These are phyloP conservation scores for Cyberlindnera maritima DNA, from an alignment of 805 yeast species.

Conservation along the genomic window DNA sequence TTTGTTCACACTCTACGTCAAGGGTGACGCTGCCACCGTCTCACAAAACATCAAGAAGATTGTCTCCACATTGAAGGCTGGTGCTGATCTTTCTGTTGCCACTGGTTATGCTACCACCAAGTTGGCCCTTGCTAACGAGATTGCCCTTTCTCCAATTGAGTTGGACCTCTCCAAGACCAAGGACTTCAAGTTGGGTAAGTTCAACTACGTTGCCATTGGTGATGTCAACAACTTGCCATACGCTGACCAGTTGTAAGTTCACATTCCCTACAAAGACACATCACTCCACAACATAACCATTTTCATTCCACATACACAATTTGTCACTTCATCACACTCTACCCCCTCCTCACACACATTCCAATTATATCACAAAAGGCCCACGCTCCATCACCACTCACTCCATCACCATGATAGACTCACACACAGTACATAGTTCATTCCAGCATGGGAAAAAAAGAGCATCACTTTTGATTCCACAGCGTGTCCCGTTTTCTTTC, in stretches of 20 bases:
- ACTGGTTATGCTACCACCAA: constrained; percentile 48
- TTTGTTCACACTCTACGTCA: constrained; percentile 67
- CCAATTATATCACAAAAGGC: background rate
- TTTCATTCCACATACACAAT: background rate
- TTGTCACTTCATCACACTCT: background rate
- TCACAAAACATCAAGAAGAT: constrained; percentile 59
- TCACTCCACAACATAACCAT: background rate
- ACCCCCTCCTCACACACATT: background rate
- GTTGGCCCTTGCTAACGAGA: constrained; percentile 40
- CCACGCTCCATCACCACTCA: background rate
- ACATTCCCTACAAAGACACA: background rate
- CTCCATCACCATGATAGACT: constrained; percentile 4
- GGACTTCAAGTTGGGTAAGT: constrained; percentile 51
- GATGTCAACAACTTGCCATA: constrained; percentile 82
- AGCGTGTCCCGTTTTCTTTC: constrained; percentile 1
- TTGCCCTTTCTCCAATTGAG: constrained; percentile 33
- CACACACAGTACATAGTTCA: constrained; percentile 10
- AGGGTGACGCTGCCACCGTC: constrained; percentile 59
- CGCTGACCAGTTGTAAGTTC: constrained; percentile 77
- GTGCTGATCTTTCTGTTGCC: constrained; percentile 58
- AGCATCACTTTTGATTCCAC: background rate
- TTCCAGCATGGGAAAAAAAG: constrained; percentile 5
- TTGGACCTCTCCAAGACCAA: constrained; percentile 38
- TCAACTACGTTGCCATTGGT: constrained; percentile 89
- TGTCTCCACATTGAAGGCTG: constrained; percentile 49